A percentile compares a stretch with the other conserved stretches of the same genome.
phyloP scores from a whole-genome alignment of 2,329 filamentous ascomycete genomes.

The Beauveria brongniartii region DNA sequence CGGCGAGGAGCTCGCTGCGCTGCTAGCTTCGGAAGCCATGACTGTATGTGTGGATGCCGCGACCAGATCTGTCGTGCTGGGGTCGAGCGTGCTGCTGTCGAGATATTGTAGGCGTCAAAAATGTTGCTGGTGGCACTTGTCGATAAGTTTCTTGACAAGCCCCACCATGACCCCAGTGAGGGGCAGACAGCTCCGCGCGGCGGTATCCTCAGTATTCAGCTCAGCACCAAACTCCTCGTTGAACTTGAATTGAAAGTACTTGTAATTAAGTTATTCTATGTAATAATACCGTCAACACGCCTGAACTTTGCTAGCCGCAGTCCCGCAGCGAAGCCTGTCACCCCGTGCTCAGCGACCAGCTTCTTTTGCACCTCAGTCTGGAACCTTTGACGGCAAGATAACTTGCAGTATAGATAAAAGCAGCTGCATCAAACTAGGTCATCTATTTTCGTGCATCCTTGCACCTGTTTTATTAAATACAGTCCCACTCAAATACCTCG shows the following conservation, averaged over 20 bases:
- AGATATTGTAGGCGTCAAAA: slow-evolving; percentile 1
- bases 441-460: slow-evolving; percentile 1
- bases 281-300: too few species aligned
- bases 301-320: too few species aligned
- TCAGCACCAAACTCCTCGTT: too few species aligned
- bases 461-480: slow-evolving; percentile 6
- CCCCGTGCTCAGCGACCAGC: neutral
- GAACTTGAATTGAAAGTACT: too few species aligned
- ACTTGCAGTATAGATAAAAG: neutral
- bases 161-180: neutral
- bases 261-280: too few species aligned
- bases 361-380: neutral
- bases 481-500: neutral
- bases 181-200: too few species aligned
- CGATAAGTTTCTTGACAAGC: slow-evolving; percentile 8
- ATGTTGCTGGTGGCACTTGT: neutral
- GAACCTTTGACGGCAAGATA: neutral
- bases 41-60: neutral
- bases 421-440: neutral
- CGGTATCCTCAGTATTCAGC: too few species aligned
- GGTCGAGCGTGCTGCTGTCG: neutral
- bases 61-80: neutral
- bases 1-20: slow-evolving; percentile 28
- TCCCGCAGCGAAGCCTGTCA: too few species aligned
- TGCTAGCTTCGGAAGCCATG: slow-evolving; percentile 28